phyloP scores from a whole-genome alignment of 2,329 filamentous ascomycete species.

The Aspergillus thermomutatus region DNA sequence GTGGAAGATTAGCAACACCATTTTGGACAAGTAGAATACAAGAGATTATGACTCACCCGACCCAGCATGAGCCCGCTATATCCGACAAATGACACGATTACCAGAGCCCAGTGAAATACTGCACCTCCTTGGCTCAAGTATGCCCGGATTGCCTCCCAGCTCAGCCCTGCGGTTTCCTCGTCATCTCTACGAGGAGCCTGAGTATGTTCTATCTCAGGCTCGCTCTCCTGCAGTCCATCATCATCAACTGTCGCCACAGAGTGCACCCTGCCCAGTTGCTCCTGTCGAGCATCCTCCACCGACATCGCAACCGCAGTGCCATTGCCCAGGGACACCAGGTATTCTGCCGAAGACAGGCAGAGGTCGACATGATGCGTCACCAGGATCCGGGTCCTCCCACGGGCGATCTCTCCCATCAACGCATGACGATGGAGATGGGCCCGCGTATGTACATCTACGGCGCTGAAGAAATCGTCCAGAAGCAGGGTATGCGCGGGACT shows the following conservation, averaged over 20 bases:
- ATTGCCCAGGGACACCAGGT: conserved; percentile 68
- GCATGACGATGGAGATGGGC: conserved; percentile 75
- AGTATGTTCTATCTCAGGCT: conserved; percentile 31
- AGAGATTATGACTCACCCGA: conserved; percentile 40
- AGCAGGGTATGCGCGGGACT: conserved; percentile 73
- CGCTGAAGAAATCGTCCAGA: conserved; percentile 79
- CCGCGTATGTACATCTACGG: conserved; percentile 77
- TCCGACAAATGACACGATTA: conserved; percentile 52
- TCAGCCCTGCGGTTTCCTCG: conserved; percentile 64
- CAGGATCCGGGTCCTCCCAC: conserved; percentile 69
- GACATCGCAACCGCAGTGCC: conserved; percentile 62
- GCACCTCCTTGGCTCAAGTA: conserved; percentile 69
- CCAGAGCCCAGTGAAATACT: conserved; percentile 56
- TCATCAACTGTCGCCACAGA: too few species aligned
- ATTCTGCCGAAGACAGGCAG: conserved; percentile 68
- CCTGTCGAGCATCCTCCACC: not conserved
- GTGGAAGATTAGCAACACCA: not conserved
- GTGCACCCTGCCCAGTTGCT: too few species aligned
- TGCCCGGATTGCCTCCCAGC: conserved; percentile 65
- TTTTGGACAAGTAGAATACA: too few species aligned
- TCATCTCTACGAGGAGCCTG: conserved; percentile 77
- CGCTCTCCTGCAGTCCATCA: too few species aligned
- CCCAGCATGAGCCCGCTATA: conserved; percentile 55
- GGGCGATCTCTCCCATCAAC: conserved; percentile 66
- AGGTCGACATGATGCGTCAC: conserved; percentile 78